These are phyloP conservation scores for Nicotiana paniculata DNA, from an alignment of 257 asterid species.

Conservation along the genomic window DNA sequence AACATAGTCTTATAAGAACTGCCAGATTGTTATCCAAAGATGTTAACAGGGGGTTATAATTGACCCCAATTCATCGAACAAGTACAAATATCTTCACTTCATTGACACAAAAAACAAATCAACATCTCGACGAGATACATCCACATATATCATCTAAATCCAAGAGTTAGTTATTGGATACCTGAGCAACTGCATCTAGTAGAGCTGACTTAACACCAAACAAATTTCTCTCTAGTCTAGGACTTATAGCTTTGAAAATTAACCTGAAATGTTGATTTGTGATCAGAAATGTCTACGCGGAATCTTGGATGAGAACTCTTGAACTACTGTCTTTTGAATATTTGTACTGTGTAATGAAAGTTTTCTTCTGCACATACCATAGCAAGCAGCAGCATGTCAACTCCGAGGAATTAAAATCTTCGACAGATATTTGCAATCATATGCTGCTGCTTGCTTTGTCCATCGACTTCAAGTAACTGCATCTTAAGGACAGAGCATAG, in stretches of 20 bases:
- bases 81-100: too few species aligned
- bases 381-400: slow-evolving; percentile 9
- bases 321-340: not conserved
- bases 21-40: too few species aligned
- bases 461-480: not conserved
- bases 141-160: not conserved
- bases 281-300: not conserved
- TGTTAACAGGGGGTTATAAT: too few species aligned
- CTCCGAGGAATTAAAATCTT: not conserved
- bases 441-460: not conserved
- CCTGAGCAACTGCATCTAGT: not conserved
- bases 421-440: not conserved
- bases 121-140: too few species aligned
- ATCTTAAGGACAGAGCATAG: not conserved
- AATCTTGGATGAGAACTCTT: not conserved
- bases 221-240: not conserved
- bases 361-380: not conserved
- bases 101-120: too few species aligned
- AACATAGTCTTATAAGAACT: too few species aligned
- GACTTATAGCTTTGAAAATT: not conserved
- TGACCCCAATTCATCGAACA: too few species aligned
- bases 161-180: not conserved
- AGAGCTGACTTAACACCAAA: not conserved
- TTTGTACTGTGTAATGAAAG: not conserved
- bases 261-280: not conserved